Conservation (phyloP, 192 early-diverging fungal genomes). For the Diversispora eburnea region DNA sequence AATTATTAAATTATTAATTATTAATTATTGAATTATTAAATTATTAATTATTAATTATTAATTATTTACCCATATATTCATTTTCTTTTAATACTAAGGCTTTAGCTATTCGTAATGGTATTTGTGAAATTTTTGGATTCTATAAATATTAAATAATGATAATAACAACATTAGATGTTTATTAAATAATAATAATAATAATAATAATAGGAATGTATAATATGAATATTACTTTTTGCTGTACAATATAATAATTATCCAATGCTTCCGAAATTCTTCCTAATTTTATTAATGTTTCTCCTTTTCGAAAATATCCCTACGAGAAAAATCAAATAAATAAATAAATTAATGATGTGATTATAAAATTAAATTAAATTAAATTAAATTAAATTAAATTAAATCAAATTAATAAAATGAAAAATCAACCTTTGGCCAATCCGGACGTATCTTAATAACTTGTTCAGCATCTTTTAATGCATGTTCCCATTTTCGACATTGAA, state of each 20-base stretch:
- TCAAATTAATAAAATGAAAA: not conserved
- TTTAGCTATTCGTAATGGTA: conserved; percentile 47
- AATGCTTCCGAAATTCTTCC: conserved; percentile 49
- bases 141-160: conserved; percentile 35
- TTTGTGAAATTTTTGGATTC: conserved; percentile 42
- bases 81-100: conserved; percentile 57
- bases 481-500: conserved; percentile 7
- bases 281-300: conserved; percentile 53
- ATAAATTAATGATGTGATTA: conserved; percentile 21
- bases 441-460: conserved; percentile 34
- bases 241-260: conserved; percentile 41
- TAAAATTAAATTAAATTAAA: too few relatives aligned
- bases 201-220: not conserved
- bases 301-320: conserved; percentile 64
- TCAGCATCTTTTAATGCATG: conserved; percentile 34
- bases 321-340: conserved; percentile 38
- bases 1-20: too few relatives aligned
- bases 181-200: conserved; percentile 2
- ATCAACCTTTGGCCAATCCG: conserved; percentile 40
- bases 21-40: too few relatives aligned
- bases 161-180: not conserved
- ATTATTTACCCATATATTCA: conserved; percentile 43
- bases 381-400: conserved; percentile 37
- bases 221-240: conserved; percentile 31
- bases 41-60: too few relatives aligned